phyloP scores from a whole-genome alignment of 208 protist species.

The Leishmania major region DNA sequence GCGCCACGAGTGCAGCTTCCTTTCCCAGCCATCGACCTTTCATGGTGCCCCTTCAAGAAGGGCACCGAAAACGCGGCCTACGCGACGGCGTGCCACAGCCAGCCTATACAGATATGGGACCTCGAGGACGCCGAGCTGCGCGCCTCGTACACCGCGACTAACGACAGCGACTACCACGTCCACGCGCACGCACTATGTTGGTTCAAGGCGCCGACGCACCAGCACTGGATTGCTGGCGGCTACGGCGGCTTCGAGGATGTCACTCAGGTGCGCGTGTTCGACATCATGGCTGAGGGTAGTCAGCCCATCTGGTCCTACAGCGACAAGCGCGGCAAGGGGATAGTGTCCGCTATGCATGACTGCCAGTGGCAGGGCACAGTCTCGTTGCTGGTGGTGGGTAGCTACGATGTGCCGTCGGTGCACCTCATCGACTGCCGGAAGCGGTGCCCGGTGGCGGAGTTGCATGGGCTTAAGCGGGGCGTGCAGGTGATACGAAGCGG shows the following conservation, averaged over 20 bases:
- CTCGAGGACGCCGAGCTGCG: conserved; percentile 57
- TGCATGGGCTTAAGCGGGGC: conserved; percentile 34
- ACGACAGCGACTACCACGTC: conserved; percentile 54
- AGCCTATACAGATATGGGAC: conserved; percentile 86
- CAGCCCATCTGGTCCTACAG: conserved; percentile 46
- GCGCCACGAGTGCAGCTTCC: conserved; percentile 54
- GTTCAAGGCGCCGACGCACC: conserved; percentile 19
- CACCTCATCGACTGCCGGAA: conserved; percentile 69
- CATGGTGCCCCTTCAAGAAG: conserved; percentile 81
- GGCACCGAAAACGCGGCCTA: conserved; percentile 52
- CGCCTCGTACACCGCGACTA: conserved; percentile 68
- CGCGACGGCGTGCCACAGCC: conserved; percentile 50
- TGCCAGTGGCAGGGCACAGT: conserved; percentile 21
- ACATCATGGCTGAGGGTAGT: conserved; percentile 60
- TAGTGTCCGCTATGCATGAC: conserved; percentile 44
- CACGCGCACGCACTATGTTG: conserved; percentile 53
- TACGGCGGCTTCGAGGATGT: conserved; percentile 76
- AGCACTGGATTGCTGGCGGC: conserved; percentile 50
- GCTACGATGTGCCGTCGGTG: conserved; percentile 48
- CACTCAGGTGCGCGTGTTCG: conserved; percentile 70
- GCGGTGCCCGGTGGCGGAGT: conserved; percentile 44
- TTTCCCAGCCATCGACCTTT: conserved; percentile 68
- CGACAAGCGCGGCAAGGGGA: conserved; percentile 6
- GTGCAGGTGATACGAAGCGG: conserved; percentile 30
- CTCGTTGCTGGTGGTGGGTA: conserved; percentile 52